Conservation (phyloP, 768 basidiomycete species). For the Panaeolus cyanescens region DNA sequence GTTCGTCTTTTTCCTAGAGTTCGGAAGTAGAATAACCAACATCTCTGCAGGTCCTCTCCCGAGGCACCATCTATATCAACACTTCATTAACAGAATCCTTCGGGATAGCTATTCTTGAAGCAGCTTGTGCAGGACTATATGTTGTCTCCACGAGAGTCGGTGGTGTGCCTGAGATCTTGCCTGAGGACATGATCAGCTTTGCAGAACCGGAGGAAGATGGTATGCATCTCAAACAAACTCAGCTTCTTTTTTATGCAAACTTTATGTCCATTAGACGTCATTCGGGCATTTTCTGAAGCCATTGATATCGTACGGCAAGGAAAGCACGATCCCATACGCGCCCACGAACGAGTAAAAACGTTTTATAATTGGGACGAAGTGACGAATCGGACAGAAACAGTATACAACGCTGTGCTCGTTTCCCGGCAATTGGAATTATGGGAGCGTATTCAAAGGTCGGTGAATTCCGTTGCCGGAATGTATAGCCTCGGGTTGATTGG, state of each 20-base stretch:
- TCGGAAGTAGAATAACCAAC: not conserved
- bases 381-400: slow-evolving; percentile 76
- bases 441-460: slow-evolving; percentile 75
- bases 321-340: slow-evolving; percentile 70
- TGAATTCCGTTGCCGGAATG: not conserved
- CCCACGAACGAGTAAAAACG: slow-evolving; percentile 74
- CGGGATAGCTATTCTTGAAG: slow-evolving; percentile 97
- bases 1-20: slow-evolving; percentile 41
- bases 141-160: slow-evolving; percentile 94
- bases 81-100: slow-evolving; percentile 96
- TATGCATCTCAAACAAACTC: slow-evolving; percentile 32
- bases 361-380: slow-evolving; percentile 92
- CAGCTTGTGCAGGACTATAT: slow-evolving; percentile 91
- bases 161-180: slow-evolving; percentile 93
- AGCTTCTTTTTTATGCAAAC: slow-evolving; percentile 1
- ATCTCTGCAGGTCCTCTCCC: slow-evolving; percentile 66
- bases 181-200: slow-evolving; percentile 93
- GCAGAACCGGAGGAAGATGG: slow-evolving; percentile 94
- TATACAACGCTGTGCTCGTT: slow-evolving; percentile 72
- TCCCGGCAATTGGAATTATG: slow-evolving; percentile 69
- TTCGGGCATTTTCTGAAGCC: slow-evolving; percentile 81
- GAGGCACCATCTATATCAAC: slow-evolving; percentile 91
- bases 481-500: not conserved
- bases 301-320: slow-evolving; percentile 68
- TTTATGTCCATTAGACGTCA: slow-evolving; percentile 59